Conservation (phyloP, 225 moss, liverwort and hornwort genomes). For the Polytrichum formosum region DNA sequence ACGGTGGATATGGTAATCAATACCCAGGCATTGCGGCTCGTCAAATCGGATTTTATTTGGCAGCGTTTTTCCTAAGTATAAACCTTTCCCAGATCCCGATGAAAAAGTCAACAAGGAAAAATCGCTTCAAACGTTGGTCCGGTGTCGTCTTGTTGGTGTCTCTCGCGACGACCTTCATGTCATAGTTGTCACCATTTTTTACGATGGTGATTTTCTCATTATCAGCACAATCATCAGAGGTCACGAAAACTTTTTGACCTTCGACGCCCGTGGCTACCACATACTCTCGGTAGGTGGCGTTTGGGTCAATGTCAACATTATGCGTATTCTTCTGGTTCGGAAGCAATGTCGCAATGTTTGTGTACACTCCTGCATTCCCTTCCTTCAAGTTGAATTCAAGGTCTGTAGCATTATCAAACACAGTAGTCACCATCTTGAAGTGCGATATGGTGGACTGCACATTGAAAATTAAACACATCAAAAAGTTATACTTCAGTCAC, state of each 20-base stretch:
- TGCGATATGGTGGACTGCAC: not conserved
- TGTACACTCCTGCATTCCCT: conserved; percentile 47
- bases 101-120: too few species aligned
- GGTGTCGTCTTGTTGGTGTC: too few species aligned
- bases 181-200: not conserved
- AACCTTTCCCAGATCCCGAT: too few species aligned
- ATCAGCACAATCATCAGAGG: conserved; percentile 42
- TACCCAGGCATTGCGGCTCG: too few species aligned
- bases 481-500: too few species aligned
- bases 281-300: conserved; percentile 41
- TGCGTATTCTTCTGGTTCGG: not conserved
- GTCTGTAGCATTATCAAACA: not conserved
- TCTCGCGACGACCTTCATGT: too few species aligned
- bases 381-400: conserved; percentile 22
- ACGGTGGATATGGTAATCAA: too few species aligned
- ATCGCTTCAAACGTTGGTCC: too few species aligned
- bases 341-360: not conserved
- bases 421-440: not conserved
- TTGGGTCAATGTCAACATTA: conserved; percentile 20
- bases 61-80: too few species aligned
- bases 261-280: conserved; percentile 6
- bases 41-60: too few species aligned
- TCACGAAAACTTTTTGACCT: conserved; percentile 21
- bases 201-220: conserved; percentile 6
- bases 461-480: too few species aligned